A percentile compares a stretch with the other conserved stretches of the same genome.
Conservation (phyloP, 257 asterid species). For the Paraleonurus japonicus region DNA sequence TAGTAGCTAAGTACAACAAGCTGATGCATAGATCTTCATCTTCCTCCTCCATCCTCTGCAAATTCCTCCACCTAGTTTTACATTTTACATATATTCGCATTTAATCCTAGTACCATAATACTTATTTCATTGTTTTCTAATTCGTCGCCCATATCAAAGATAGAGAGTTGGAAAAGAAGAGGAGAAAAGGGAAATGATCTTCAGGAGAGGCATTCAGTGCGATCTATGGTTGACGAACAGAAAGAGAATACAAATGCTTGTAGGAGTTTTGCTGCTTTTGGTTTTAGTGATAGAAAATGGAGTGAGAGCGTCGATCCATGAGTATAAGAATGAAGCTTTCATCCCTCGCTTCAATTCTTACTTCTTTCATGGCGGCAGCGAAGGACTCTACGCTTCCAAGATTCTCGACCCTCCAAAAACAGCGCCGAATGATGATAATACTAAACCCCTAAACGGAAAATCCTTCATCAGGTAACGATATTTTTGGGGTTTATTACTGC, state of each 20-base stretch:
- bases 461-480: slow-evolving; percentile 75
- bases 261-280: slow-evolving; percentile 38
- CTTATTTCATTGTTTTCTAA: background rate
- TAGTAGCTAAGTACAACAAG: slow-evolving; percentile 5
- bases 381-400: slow-evolving; percentile 92
- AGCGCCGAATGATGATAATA: slow-evolving; percentile 44
- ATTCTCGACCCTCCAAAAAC: slow-evolving; percentile 40
- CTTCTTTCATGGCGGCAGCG: slow-evolving; percentile 97
- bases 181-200: slow-evolving; percentile 29
- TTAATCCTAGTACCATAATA: background rate
- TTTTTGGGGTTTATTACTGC: slow-evolving; percentile 3
- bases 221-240: slow-evolving; percentile 38
- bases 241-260: slow-evolving; percentile 21
- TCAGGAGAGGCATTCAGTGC: slow-evolving; percentile 32
- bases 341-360: slow-evolving; percentile 83
- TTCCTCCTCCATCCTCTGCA: slow-evolving; percentile 21
- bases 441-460: slow-evolving; percentile 76
- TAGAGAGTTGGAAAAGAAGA: slow-evolving; percentile 2
- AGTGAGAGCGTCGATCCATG: slow-evolving; percentile 91
- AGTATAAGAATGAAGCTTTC: slow-evolving; percentile 76
- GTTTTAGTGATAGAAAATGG: slow-evolving; percentile 33
- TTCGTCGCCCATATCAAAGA: background rate
- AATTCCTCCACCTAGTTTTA: background rate
- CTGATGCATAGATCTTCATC: slow-evolving; percentile 34
- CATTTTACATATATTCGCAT: background rate